phyloP scores from a whole-genome alignment of 192 early-diverging fungal species.

The Linnemannia hyalina region DNA sequence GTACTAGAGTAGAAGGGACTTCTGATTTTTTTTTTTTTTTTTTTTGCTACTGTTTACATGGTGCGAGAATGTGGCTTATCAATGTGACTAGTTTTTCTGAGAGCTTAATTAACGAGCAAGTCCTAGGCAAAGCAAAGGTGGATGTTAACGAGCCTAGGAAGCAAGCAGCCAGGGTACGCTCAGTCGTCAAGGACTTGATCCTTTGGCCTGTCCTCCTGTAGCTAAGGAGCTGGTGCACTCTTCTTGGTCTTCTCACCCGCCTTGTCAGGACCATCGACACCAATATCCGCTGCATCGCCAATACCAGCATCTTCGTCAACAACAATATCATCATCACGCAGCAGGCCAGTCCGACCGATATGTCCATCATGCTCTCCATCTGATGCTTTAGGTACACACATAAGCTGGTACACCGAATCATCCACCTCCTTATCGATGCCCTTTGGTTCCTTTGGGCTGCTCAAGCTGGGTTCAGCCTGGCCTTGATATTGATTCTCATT shows the following conservation, averaged over 20 bases:
- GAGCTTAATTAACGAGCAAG: neutral
- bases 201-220: neutral
- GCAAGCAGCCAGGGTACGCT: neutral
- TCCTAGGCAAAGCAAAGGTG: neutral
- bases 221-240: neutral
- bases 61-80: neutral
- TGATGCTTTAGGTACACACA: neutral
- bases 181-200: neutral
- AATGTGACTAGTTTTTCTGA: neutral
- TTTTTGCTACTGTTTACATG: constrained; percentile 10
- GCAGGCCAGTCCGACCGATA: neutral
- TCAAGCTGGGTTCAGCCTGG: no score
- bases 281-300: neutral
- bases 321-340: neutral
- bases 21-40: neutral
- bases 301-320: neutral
- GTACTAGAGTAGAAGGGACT: neutral
- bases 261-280: neutral
- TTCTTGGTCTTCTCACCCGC: neutral
- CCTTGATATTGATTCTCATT: no score
- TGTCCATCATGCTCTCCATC: neutral
- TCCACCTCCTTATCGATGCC: no score
- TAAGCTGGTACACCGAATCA: no score
- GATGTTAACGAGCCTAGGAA: no score
- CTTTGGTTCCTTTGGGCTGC: no score